Percentiles rank a stretch among this genome's conserved stretches.
Evolutionary conservation across 495 filamentous ascomycete genomes (phyloP).

Genomic region (Neurospora tetrasperma): DNA sequence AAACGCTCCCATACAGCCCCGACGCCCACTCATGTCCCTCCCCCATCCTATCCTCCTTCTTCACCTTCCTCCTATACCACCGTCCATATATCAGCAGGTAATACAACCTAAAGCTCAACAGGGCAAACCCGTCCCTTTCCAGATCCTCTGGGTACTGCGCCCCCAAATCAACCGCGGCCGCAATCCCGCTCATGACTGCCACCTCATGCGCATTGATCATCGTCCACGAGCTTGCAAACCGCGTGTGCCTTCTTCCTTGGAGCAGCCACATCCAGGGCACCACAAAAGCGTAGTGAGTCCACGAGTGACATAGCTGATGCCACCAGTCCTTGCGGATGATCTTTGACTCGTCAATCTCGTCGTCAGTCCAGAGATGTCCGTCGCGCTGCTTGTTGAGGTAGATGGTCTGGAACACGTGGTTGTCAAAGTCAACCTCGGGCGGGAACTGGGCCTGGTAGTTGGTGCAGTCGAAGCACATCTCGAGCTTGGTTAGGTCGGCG

Average conservation of each 20-base stretch:
- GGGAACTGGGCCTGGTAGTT: constrained; percentile 81
- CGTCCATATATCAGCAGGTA: constrained; percentile 31
- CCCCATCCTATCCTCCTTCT: background rate
- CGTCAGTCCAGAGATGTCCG: constrained; percentile 56
- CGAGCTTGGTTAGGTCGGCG: constrained; percentile 55
- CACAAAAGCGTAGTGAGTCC: constrained; percentile 70
- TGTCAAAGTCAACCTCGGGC: constrained; percentile 25
- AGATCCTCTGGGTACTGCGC: constrained; percentile 57
- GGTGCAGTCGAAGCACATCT: constrained; percentile 81
- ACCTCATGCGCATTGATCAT: constrained; percentile 81
- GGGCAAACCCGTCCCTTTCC: constrained; percentile 13
- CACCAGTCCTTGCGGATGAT: constrained; percentile 71
- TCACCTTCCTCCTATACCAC: constrained; percentile 29
- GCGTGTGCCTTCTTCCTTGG: constrained; percentile 57
- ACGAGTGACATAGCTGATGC: constrained; percentile 77
- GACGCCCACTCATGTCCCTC: constrained; percentile 33
- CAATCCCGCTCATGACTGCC: constrained; percentile 66
- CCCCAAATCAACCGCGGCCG: constrained; percentile 68
- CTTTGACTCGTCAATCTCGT: constrained; percentile 57
- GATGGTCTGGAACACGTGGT: constrained; percentile 78
- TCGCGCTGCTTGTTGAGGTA: constrained; percentile 61
- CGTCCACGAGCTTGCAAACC: constrained; percentile 68
- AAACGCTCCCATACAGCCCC: constrained; percentile 44
- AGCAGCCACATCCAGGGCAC: constrained; percentile 73
- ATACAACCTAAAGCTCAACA: constrained; percentile 36